Conservation (phyloP, 2,329 filamentous ascomycete species). For the Diaporthe aspalathi region DNA sequence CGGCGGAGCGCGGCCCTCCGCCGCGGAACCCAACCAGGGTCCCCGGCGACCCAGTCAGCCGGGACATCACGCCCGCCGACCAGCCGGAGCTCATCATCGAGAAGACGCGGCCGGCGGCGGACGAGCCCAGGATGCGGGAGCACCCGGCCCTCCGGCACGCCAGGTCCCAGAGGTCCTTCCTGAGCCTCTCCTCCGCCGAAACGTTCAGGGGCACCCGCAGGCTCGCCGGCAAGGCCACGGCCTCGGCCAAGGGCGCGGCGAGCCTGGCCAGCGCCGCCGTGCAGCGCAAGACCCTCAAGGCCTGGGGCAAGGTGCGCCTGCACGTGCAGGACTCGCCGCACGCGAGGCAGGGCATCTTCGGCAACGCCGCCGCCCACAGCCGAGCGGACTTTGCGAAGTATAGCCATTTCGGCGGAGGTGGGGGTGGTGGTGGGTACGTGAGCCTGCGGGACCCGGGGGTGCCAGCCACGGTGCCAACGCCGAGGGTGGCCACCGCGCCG, state of each 20-base stretch:
- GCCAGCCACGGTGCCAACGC: constrained; percentile 1
- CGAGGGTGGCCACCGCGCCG: not conserved
- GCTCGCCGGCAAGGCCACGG: constrained; percentile 35
- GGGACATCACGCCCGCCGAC: constrained; percentile 15
- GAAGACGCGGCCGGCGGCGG: constrained; percentile 12
- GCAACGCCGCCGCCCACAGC: constrained; percentile 10
- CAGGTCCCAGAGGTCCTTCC: constrained; percentile 35
- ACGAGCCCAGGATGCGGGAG: not conserved
- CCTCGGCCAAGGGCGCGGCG: constrained; percentile 34
- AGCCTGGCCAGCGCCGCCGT: constrained; percentile 34
- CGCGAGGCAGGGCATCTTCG: constrained; percentile 30
- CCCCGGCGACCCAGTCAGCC: not conserved
- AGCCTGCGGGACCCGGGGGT: constrained; percentile 28
- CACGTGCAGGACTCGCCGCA: constrained; percentile 29
- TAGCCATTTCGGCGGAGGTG: constrained; percentile 9
- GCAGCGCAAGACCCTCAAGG: constrained; percentile 31
- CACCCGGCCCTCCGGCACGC: constrained; percentile 34
- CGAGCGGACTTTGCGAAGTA: not conserved
- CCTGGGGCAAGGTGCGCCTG: constrained; percentile 27
- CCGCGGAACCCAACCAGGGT: constrained; percentile 33
- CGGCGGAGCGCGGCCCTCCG: constrained; percentile 18
- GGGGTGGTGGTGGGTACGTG: constrained; percentile 22
- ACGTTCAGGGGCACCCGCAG: constrained; percentile 32
- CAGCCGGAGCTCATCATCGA: constrained; percentile 22
- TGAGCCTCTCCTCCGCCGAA: constrained; percentile 35